Evolutionary conservation across 2,329 filamentous ascomycete genomes (phyloP), one percentile per base, ranked within the genome.

Genomic region (Fusarium sterilihyphosum): DNA sequence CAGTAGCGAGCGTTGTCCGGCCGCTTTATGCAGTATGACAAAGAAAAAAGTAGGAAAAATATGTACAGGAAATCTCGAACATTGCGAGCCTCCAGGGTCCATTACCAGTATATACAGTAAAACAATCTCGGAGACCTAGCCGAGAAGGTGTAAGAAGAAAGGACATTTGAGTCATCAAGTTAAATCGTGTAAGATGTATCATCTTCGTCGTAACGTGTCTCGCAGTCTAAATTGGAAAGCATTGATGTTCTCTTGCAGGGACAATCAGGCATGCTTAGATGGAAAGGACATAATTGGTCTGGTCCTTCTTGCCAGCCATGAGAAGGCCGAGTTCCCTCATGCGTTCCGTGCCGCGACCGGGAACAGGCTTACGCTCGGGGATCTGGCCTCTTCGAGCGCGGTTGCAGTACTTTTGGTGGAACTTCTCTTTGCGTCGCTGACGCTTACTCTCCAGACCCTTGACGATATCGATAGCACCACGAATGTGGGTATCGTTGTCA

Each of bases 381-480:
- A 89, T 86, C 76, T 90, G 88, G 18, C 89, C 89, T 79, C 94
- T 95, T 73, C 92, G 91, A 65, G 92, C 92, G 78, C 94, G 94
- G 81, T 94, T 92, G 85, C 94, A 97, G 80, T 96, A 93, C 82
- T 97, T 96, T 78, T 95, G 92, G 81, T 94, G 92, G 79, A 95
- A 93, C 83, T 98, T 98, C 83, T 98, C 95, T 84, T 93, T 95
- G 77, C 96, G 93, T 74, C 96, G 92, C 85, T 96, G 94, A 33
- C 95, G 92, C 86, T 98, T 98, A 83, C 94, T 92, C 85, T 99
- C 96, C 3, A 99, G 89, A 14, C 96, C 96, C 82, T 98, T 97
- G 83, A 98, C 94, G 71, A 98, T 99, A 83, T 98, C 96, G 76
- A 99, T 97, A 41, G 96, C 95, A n/a, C 95, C 94, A 72, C 96